These are phyloP conservation scores for Meyerozyma smithsonii DNA, from an alignment of 1,139 yeast genomes.

Conservation along the genomic window DNA sequence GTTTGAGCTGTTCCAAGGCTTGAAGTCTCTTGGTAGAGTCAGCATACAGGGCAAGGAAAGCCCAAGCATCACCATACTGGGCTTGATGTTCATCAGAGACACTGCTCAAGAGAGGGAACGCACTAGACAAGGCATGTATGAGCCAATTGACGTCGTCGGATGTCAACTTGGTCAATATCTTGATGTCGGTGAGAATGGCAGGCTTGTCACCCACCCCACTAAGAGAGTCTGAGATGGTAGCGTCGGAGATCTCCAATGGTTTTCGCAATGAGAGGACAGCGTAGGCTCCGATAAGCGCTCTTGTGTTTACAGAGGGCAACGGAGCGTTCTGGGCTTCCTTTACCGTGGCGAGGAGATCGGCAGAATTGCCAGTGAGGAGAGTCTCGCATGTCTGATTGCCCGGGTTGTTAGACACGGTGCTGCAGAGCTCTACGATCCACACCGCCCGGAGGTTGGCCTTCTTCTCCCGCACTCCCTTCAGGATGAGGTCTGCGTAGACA, in stretches of 20 bases:
- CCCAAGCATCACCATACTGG: constrained; percentile 34
- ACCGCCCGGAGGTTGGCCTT: constrained; percentile 57
- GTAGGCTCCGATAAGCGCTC: constrained; percentile 46
- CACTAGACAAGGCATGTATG: constrained; percentile 34
- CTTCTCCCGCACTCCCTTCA: constrained; percentile 60
- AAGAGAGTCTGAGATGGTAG: constrained; percentile 21
- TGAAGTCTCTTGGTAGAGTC: constrained; percentile 27
- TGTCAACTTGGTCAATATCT: constrained; percentile 46
- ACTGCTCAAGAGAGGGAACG: constrained; percentile 9
- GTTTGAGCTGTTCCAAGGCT: constrained; percentile 24
- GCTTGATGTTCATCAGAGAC: constrained; percentile 8
- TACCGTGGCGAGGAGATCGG: constrained; percentile 31
- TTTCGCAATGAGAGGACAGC: constrained; percentile 25
- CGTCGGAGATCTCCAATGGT: constrained; percentile 5
- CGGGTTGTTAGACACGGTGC: constrained; percentile 11
- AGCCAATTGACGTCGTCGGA: constrained; percentile 48
- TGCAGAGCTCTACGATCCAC: constrained; percentile 61
- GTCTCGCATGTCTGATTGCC: constrained; percentile 5
- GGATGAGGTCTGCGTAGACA: constrained; percentile 28
- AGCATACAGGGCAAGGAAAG: constrained; percentile 40
- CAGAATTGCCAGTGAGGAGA: constrained; percentile 19
- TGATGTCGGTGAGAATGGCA: constrained; percentile 40
- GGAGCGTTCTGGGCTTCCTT: constrained; percentile 45
- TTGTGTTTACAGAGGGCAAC: constrained; percentile 42
- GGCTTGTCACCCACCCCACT: constrained; percentile 32